Evolutionary conservation across 2,329 filamentous ascomycete genomes (phyloP).

Genomic region (Epichloe baconii): DNA sequence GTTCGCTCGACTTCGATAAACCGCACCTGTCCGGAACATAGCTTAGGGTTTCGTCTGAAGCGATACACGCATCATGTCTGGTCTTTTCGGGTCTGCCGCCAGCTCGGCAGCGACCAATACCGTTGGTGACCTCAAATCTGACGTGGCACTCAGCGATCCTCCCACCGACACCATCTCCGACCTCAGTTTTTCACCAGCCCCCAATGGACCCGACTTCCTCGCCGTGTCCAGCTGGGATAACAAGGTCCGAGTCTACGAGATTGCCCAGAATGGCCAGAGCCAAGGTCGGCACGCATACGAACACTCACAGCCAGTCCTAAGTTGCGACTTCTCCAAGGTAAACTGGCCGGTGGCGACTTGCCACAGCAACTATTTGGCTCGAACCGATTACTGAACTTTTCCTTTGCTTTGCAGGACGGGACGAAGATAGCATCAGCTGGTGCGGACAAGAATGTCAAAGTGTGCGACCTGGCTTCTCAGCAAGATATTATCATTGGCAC

Average conservation of each 20-base stretch:
- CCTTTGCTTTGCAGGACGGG: constrained; percentile 54
- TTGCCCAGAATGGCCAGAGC: constrained; percentile 62
- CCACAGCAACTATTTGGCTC: not conserved
- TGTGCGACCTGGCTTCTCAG: constrained; percentile 65
- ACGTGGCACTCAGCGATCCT: constrained; percentile 64
- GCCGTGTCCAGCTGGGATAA: constrained; percentile 95
- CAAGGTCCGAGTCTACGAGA: constrained; percentile 94
- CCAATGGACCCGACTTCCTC: constrained; percentile 53
- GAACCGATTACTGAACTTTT: not conserved
- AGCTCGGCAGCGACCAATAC: constrained; percentile 51
- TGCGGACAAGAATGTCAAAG: constrained; percentile 79
- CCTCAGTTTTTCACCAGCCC: constrained; percentile 63
- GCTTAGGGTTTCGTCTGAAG: not conserved
- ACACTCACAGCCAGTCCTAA: constrained; percentile 73
- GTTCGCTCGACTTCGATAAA: not conserved
- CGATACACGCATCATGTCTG: constrained; percentile 41
- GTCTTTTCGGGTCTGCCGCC: constrained; percentile 43
- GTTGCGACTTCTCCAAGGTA: constrained; percentile 81
- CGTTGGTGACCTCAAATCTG: constrained; percentile 80
- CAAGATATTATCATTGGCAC: constrained; percentile 63
- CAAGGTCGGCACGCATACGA: constrained; percentile 78
- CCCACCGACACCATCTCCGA: constrained; percentile 86
- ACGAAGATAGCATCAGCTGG: constrained; percentile 77
- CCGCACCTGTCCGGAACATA: constrained; percentile 3
- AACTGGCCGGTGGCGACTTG: constrained; percentile 13